Base-by-base conservation (phyloP, 345 rosid genomes). In the Microthlaspi erraticum region DNA sequence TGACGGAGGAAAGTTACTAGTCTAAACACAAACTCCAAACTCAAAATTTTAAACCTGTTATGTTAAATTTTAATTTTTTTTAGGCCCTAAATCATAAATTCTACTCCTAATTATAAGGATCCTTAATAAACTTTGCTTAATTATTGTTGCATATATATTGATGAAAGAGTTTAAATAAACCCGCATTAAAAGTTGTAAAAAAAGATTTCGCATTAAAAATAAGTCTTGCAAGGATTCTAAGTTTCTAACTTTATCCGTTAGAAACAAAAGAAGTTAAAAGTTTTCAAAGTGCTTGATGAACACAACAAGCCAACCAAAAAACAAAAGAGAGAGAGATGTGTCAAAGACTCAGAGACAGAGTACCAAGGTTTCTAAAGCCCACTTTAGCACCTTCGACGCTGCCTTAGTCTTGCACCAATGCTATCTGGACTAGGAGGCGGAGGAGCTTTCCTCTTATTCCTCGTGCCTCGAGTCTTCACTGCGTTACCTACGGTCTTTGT, bases 331-430 rank as follows among this genome's bases (percentile, higher is more conserved):
- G 39, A n/a, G 17, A 39, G 1, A 51, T 26, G 37, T 52, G 39
- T n/a, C n/a, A 45, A 36, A 29, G 64, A 13, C 19, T 4, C 19
- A 20, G 55, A 56, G 44, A 43, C 56, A 33, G 45, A 59, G 59
- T 10, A 16, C 5, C 5, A 66, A 17, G n/a, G 14, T 17, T 29
- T 36, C 71, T 64, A 73, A 73, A 55, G n/a, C 46, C 42, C 68
- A 56, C 20, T 49, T 56, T 7, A 34, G 55, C 36, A 48, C 54
- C 44, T 69, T 32, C 65, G 79, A 44, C 82, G 60, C 49, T 29
- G 81, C 60, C 85, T 78, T 6, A 83, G 66, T 76, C 92, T 79
- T 68, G 72, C 85, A 59, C 68, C 82, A 42, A 77, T 81, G 54
- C 82, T 76, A 43, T 78, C 81, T 17, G 64, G 77, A 72, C 23